A percentile compares a stretch with the other conserved stretches of the same genome.
Conservation (phyloP, 2,329 filamentous ascomycete species). For the Helicocarpus griseus region DNA sequence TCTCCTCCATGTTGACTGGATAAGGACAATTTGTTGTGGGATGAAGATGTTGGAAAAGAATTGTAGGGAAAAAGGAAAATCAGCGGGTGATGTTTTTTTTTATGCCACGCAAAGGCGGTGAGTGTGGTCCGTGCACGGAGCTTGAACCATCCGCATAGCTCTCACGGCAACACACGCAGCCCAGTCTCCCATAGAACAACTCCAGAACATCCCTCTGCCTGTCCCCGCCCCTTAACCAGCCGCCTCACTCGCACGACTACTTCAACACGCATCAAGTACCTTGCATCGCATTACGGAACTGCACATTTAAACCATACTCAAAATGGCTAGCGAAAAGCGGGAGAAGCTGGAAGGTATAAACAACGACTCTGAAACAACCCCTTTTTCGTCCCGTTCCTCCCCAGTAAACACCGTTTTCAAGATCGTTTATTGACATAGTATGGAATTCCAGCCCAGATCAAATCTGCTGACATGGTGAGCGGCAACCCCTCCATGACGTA, state of each 20-base stretch:
- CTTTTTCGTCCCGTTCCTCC: neutral
- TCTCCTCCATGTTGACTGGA: conserved; percentile 44
- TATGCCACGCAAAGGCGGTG: conserved; percentile 27
- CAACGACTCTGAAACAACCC: conserved; percentile 1
- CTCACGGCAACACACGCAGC: neutral
- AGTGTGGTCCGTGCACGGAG: conserved; percentile 19
- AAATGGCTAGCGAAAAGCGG: conserved; percentile 45
- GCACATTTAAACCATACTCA: conserved; percentile 3
- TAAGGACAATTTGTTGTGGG: conserved; percentile 7
- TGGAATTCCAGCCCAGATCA: conserved; percentile 69
- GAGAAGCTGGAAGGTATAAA: conserved; percentile 66
- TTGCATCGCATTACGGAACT: neutral
- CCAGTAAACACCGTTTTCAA: neutral
- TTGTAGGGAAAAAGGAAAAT: conserved; percentile 9
- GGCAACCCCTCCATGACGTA: neutral
- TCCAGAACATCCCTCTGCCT: too few species aligned
- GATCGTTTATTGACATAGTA: neutral
- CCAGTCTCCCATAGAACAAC: neutral
- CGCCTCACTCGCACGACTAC: neutral
- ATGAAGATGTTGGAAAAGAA: conserved; percentile 13
- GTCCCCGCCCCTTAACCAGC: neutral
- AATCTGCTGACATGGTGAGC: conserved; percentile 91
- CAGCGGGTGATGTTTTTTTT: conserved; percentile 21
- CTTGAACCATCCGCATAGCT: neutral
- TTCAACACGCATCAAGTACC: neutral